Conservation (phyloP, 177 flowering plant species). For the Telopea speciosissima region DNA sequence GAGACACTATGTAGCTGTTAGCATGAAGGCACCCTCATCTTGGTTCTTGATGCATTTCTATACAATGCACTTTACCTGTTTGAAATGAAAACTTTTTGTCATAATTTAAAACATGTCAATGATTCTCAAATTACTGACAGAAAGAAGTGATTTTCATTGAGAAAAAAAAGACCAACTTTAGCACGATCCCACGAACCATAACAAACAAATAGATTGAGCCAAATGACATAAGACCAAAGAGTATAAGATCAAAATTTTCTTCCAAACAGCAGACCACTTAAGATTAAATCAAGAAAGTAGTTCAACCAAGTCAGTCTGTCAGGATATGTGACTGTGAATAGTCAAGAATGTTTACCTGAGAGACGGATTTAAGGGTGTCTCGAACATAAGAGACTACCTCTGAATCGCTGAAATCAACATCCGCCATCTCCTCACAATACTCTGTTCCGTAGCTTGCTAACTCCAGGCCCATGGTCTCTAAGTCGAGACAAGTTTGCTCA, state of each 20-base stretch:
- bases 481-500: not conserved
- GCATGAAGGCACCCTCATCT: too few species aligned
- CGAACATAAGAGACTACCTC: conserved; percentile 38
- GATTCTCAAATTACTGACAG: not conserved
- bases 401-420: conserved; percentile 29
- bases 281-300: not conserved
- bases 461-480: conserved; percentile 29
- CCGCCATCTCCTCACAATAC: conserved; percentile 27
- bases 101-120: not conserved
- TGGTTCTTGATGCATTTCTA: not conserved
- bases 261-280: not conserved
- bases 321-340: not conserved
- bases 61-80: not conserved
- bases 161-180: not conserved
- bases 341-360: conserved; percentile 20
- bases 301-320: not conserved
- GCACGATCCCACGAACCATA: too few species aligned
- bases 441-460: conserved; percentile 8
- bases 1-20: too few species aligned
- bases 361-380: conserved; percentile 35
- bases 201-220: not conserved
- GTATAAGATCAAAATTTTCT: not conserved
- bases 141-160: not conserved
- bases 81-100: not conserved
- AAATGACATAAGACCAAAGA: not conserved